Evolutionary conservation across 2,329 filamentous ascomycete species (phyloP).

Genomic region (Aotearoamyces nothofagi): DNA sequence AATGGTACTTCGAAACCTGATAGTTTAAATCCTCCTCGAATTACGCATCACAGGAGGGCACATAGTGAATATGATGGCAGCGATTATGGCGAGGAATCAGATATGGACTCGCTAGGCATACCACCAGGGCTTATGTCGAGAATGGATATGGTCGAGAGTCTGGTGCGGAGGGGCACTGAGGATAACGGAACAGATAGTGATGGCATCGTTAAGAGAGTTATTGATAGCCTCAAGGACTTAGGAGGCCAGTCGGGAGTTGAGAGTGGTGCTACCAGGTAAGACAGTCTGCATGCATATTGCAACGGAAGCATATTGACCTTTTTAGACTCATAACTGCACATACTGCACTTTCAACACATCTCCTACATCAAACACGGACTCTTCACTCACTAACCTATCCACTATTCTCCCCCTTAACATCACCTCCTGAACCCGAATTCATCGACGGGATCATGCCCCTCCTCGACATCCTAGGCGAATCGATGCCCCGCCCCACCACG

Average conservation of each 20-base stretch:
- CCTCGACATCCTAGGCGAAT: constrained; percentile 46
- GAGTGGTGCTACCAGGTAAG: constrained; percentile 52
- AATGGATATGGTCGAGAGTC: constrained; percentile 57
- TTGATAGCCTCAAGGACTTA: constrained; percentile 55
- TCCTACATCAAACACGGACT: constrained; percentile 60
- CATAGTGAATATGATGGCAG: constrained; percentile 54
- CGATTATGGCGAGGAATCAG: constrained; percentile 59
- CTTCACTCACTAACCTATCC: constrained; percentile 59
- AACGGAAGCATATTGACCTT: constrained; percentile 4
- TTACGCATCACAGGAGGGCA: constrained; percentile 29
- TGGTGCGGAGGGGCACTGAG: constrained; percentile 51
- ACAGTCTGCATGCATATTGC: constrained; percentile 9
- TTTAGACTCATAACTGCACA: constrained; percentile 59
- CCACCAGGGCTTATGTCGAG: constrained; percentile 49
- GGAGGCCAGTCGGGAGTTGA: constrained; percentile 60
- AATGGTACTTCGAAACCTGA: constrained; percentile 7
- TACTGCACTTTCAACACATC: constrained; percentile 57
- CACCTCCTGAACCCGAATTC: constrained; percentile 45
- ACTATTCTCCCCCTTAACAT: constrained; percentile 52
- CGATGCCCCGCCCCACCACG: constrained; percentile 50
- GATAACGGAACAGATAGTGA: constrained; percentile 49
- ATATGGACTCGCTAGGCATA: constrained; percentile 54
- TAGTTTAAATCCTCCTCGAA: constrained; percentile 11
- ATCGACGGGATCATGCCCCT: constrained; percentile 57
- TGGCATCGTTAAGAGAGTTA: constrained; percentile 52